Conservation (phyloP, 2,329 filamentous ascomycete genomes). For the Penicillium glabrum region DNA sequence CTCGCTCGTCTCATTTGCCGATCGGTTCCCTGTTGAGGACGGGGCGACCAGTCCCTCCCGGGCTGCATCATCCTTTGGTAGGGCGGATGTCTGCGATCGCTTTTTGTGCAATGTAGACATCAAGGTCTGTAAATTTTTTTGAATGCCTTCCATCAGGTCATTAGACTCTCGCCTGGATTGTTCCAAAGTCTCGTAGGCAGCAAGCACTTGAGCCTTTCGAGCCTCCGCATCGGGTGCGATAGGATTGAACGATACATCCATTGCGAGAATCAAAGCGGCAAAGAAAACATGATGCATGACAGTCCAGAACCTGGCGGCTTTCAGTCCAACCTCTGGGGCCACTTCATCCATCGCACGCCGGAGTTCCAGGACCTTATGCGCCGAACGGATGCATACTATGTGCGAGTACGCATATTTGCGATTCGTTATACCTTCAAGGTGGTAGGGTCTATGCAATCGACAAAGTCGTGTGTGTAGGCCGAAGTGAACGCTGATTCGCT, state of each 20-base stretch:
- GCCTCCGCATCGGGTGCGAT: conserved; percentile 13
- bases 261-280: conserved; percentile 23
- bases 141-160: conserved; percentile 12
- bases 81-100: not conserved
- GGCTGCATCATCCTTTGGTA: not conserved
- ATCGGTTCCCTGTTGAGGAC: not conserved
- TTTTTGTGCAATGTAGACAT: conserved; percentile 17
- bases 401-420: conserved; percentile 20
- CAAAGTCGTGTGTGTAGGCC: conserved; percentile 21
- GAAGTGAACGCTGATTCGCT: conserved; percentile 20
- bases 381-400: conserved; percentile 17
- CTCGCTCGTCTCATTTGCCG: not conserved
- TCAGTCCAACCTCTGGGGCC: conserved; percentile 11
- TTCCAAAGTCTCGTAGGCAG: conserved; percentile 15
- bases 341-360: conserved; percentile 19
- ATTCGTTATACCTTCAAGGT: conserved; percentile 17
- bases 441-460: conserved; percentile 23
- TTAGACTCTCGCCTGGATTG: conserved; percentile 17
- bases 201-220: conserved; percentile 15
- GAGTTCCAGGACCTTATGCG: conserved; percentile 17
- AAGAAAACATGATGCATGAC: conserved; percentile 24
- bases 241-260: conserved; percentile 23
- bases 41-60: not conserved
- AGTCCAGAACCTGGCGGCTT: conserved; percentile 18
- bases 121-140: conserved; percentile 18